phyloP scores from a whole-genome alignment of 2,329 filamentous ascomycete species.

The Aspergillus pseudoterreus region DNA sequence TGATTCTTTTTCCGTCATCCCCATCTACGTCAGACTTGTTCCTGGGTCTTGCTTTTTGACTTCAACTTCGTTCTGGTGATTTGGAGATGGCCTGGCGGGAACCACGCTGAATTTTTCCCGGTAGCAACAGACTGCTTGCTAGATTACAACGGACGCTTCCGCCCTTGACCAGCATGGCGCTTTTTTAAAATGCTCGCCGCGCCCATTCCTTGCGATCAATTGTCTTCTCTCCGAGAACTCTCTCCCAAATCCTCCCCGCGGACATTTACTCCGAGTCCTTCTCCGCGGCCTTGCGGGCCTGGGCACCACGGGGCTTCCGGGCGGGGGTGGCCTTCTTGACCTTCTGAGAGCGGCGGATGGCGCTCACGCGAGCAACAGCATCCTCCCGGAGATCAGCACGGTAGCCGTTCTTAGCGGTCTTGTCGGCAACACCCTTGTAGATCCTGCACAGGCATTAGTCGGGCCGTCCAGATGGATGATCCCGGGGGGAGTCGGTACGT shows the following conservation, averaged over 20 bases:
- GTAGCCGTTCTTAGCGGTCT: slow-evolving; percentile 81
- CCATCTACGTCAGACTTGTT: background rate
- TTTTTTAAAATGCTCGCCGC: slow-evolving; percentile 11
- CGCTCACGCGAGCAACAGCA: slow-evolving; percentile 82
- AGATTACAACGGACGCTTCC: slow-evolving; percentile 28
- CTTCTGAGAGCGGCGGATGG: slow-evolving; percentile 75
- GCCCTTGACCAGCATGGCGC: slow-evolving; percentile 24
- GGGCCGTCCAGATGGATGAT: slow-evolving; percentile 10
- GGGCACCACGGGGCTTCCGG: slow-evolving; percentile 72
- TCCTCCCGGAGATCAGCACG: slow-evolving; percentile 70
- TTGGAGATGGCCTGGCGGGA: slow-evolving; percentile 10
- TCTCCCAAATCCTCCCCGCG: slow-evolving; percentile 3
- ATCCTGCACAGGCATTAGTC: slow-evolving; percentile 52
- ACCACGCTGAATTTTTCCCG: slow-evolving; percentile 5
- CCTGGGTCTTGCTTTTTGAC: background rate
- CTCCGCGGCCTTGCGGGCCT: slow-evolving; percentile 66
- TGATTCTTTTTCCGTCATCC: background rate
- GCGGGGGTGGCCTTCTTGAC: slow-evolving; percentile 71
- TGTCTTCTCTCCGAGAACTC: background rate
- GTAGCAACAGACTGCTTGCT: slow-evolving; percentile 19
- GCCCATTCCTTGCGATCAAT: slow-evolving; percentile 9
- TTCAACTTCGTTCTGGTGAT: slow-evolving; percentile 7
- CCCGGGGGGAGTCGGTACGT: slow-evolving; percentile 34
- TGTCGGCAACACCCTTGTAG: slow-evolving; percentile 83
- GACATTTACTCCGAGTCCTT: slow-evolving; percentile 33